phyloP scores from a whole-genome alignment of 345 rosid species.

The Triadica sebifera region DNA sequence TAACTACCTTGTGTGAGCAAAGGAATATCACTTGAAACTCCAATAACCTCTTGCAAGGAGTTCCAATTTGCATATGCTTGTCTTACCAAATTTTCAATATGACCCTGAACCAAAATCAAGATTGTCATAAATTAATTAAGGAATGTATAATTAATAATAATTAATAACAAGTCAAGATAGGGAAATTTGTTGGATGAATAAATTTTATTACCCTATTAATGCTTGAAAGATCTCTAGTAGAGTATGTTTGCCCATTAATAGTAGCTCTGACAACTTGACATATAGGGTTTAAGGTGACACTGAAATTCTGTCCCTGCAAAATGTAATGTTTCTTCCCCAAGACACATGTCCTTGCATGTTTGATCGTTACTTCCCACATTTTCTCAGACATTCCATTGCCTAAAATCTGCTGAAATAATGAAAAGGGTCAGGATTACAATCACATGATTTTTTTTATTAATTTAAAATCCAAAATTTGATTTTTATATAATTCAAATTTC shows the following conservation, averaged over 20 bases:
- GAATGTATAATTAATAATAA: neutral
- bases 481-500: no score
- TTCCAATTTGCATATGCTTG: constrained; percentile 57
- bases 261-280: constrained; percentile 55
- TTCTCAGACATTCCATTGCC: constrained; percentile 76
- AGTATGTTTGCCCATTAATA: constrained; percentile 45
- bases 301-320: constrained; percentile 31
- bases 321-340: constrained; percentile 56
- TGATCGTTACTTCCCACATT: constrained; percentile 69
- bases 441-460: no score
- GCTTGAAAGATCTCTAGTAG: constrained; percentile 29
- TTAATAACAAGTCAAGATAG: neutral
- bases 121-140: neutral
- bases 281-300: constrained; percentile 55
- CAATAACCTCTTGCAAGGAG: constrained; percentile 47
- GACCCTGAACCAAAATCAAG: constrained; percentile 35
- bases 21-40: constrained; percentile 37
- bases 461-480: no score
- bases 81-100: constrained; percentile 47
- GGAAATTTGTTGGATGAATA: no score
- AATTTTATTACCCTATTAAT: constrained; percentile 39
- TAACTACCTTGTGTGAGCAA: constrained; percentile 55
- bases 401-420: constrained; percentile 45
- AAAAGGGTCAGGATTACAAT: no score
- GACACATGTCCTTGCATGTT: constrained; percentile 69